Evolutionary conservation across 805 yeast genomes (phyloP), one percentile per base, ranked within the genome.

Genomic region (Teunomyces kruisii): DNA sequence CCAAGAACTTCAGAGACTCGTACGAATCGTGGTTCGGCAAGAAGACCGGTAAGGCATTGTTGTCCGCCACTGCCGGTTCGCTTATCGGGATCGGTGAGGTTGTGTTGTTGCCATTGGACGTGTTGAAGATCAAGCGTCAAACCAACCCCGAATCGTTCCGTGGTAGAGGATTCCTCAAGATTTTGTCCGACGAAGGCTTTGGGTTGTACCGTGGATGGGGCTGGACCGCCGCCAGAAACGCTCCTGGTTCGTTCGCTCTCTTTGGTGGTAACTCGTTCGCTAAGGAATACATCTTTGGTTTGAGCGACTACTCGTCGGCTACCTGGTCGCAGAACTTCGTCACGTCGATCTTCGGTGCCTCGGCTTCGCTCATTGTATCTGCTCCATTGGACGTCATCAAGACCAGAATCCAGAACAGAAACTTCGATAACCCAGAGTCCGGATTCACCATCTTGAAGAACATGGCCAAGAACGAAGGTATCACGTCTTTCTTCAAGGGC

Each of bases 201-300:
- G 89, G 94, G 17, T 76, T 94, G 56, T 94, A 94, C 75, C 80
- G 97, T 65, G 99, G 99, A 54, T 91, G 97, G 96, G 98, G 97
- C 47, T 94, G 99, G 99, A 94, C 99, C 48, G 96, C 96, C 56
- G 99, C 99, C 36, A 86, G 99, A 80, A 94, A 94, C 66, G 97
- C 98, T 2, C 99, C 99, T 31, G 99, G 99, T 48, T 89, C 97
- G 2, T 94, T 94, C 63, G 96, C 98, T 13, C 76, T 94, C 46
- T 94, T 94, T 57, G 99, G 99, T 56, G 99, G 98, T 72, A 90
- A 92, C 63, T 96, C 99, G 12, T 94, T 94, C 65, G 98, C 99
- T 50, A 94, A 94, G 74, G 99, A 94, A 72, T 94, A 88, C 73
- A 80, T 94, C 48, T 82, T 89, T 57, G 91, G 91, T 12, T 78